These are phyloP conservation scores for Telopea speciosissima DNA, from an alignment of 177 flowering plant species.

Conservation along the genomic window DNA sequence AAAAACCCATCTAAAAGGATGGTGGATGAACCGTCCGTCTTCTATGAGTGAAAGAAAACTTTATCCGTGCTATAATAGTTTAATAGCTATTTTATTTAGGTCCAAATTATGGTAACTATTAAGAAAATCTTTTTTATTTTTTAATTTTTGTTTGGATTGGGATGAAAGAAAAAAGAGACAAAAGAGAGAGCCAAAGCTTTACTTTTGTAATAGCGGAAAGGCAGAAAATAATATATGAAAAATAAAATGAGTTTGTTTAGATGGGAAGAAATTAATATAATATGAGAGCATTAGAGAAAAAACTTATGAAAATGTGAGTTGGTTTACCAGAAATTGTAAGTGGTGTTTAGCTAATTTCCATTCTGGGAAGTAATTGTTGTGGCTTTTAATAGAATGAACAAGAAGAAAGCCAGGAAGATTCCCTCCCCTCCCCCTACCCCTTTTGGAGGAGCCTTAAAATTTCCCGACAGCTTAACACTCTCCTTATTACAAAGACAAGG, in stretches of 20 bases:
- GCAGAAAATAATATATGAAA: not conserved
- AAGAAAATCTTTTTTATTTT: not conserved
- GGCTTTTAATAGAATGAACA: slow-evolving; percentile 38
- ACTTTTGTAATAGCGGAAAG: not conserved
- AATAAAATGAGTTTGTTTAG: not conserved
- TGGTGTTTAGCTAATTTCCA: slow-evolving; percentile 27
- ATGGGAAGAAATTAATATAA: not conserved
- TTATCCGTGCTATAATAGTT: too few relatives aligned
- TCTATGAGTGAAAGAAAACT: too few relatives aligned
- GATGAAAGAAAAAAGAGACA: too few relatives aligned
- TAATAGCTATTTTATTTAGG: not conserved
- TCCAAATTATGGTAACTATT: not conserved
- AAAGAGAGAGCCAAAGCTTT: not conserved
- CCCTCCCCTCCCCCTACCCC: too few relatives aligned
- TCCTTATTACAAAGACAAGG: not conserved
- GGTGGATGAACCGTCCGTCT: too few relatives aligned
- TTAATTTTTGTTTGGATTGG: too few relatives aligned
- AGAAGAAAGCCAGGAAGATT: slow-evolving; percentile 25
- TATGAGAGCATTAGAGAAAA: not conserved
- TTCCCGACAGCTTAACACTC: slow-evolving; percentile 36
- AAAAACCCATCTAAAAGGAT: too few relatives aligned
- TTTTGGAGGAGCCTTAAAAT: slow-evolving; percentile 23
- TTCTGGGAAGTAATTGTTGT: slow-evolving; percentile 33
- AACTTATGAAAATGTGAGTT: not conserved
- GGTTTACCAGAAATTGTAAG: not conserved